Evolutionary conservation across 768 basidiomycete species (phyloP).

Genomic region (Strobilomyces echinocephalus): DNA sequence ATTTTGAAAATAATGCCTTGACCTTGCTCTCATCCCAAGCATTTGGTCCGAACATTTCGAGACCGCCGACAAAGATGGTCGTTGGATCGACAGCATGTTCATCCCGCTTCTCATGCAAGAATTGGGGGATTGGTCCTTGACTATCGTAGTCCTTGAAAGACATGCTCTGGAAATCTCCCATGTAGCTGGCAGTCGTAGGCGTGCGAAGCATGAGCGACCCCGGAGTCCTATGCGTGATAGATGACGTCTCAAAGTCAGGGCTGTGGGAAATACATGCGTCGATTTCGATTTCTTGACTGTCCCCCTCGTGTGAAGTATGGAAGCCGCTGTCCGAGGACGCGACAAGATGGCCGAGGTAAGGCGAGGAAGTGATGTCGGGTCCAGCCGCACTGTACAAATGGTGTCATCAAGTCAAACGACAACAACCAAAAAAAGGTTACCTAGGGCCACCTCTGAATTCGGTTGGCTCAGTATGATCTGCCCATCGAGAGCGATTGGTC

Average conservation of each 20-base stretch:
- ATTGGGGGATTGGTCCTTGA: constrained; percentile 15
- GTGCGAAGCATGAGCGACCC: constrained; percentile 47
- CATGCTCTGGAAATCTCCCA: constrained; percentile 31
- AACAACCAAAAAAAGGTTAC: constrained; percentile 4
- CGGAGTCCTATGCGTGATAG: constrained; percentile 48
- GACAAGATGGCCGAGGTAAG: constrained; percentile 9
- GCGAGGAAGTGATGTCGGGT: constrained; percentile 9
- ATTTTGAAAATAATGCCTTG: constrained; percentile 53
- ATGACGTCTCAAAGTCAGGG: constrained; percentile 44
- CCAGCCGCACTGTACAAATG: constrained; percentile 9
- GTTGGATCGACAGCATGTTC: constrained; percentile 55
- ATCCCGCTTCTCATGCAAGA: constrained; percentile 23
- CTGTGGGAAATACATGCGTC: constrained; percentile 36
- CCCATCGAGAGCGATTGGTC: constrained; percentile 20
- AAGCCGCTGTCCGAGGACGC: constrained; percentile 18
- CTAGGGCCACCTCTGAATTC: constrained; percentile 11
- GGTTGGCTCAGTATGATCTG: constrained; percentile 8
- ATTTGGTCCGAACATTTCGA: constrained; percentile 57
- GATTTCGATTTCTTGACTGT: constrained; percentile 37
- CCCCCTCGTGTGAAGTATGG: constrained; percentile 15
- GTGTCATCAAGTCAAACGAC: constrained; percentile 3
- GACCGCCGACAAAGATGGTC: constrained; percentile 72
- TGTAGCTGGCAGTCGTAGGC: constrained; percentile 38
- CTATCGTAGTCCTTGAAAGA: constrained; percentile 22
- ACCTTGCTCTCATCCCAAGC: constrained; percentile 71